Conservation (phyloP, 768 basidiomycete genomes). For the Boletus rufocinnamomeus region DNA sequence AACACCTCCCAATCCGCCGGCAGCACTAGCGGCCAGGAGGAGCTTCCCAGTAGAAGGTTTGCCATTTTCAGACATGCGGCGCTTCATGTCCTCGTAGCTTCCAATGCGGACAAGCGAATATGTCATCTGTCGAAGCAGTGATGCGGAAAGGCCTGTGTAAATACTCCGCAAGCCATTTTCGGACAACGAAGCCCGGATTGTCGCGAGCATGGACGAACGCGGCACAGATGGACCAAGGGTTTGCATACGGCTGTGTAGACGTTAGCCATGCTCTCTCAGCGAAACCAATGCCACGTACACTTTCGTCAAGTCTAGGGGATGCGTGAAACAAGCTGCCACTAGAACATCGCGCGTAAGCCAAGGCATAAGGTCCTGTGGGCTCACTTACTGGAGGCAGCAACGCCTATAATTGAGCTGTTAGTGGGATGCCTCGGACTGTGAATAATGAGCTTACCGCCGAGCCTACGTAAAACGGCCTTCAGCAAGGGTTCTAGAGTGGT, state of each 20-base stretch:
- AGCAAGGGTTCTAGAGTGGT: background rate
- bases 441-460: conserved; percentile 52
- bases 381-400: conserved; percentile 62
- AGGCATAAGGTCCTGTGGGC: background rate
- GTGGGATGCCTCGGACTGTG: background rate
- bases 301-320: conserved; percentile 85
- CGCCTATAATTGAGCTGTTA: conserved; percentile 41
- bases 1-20: conserved; percentile 81
- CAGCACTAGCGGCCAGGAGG: conserved; percentile 63
- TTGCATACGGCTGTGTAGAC: conserved; percentile 70
- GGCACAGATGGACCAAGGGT: conserved; percentile 54
- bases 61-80: conserved; percentile 49
- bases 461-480: conserved; percentile 40
- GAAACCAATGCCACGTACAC: conserved; percentile 49
- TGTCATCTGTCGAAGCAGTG: conserved; percentile 86
- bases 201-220: conserved; percentile 63
- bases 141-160: conserved; percentile 81
- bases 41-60: conserved; percentile 56
- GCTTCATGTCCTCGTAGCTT: conserved; percentile 77
- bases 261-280: conserved; percentile 2
- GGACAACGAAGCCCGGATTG: conserved; percentile 63
- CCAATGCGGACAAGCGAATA: conserved; percentile 87
- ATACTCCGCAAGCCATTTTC: conserved; percentile 72
- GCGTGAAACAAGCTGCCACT: conserved; percentile 84
- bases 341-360: conserved; percentile 13